Conservation (phyloP, 176 grass and related monocot genomes). For the Ensete ventricosum region DNA sequence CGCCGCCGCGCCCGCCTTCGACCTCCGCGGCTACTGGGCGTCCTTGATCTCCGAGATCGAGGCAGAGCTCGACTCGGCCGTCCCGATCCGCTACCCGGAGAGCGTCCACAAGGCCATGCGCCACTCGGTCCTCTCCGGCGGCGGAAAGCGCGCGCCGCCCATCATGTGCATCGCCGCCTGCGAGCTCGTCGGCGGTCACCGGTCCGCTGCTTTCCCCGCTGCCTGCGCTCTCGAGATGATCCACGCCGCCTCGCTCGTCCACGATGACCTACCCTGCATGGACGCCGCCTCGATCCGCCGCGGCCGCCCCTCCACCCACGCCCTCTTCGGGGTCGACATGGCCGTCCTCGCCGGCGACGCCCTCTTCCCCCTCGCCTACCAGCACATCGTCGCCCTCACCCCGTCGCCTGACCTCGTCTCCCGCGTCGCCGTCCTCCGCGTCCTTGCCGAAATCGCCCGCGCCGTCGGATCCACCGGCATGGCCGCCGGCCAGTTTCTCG, state of each 20-base stretch:
- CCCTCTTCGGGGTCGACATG: constrained; percentile 52
- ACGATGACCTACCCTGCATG: constrained; percentile 88
- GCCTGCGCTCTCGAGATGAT: constrained; percentile 87
- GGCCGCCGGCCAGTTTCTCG: constrained; percentile 74
- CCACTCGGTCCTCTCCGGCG: constrained; percentile 54
- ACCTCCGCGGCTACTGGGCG: constrained; percentile 81
- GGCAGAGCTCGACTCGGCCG: constrained; percentile 52
- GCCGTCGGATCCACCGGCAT: constrained; percentile 82
- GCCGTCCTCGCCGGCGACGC: constrained; percentile 73
- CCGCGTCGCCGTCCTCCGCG: constrained; percentile 39
- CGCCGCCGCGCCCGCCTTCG: constrained; percentile 39
- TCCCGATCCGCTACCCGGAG: constrained; percentile 60
- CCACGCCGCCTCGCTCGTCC: constrained; percentile 79
- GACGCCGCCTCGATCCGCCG: constrained; percentile 69
- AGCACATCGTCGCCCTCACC: constrained; percentile 53
- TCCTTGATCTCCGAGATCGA: constrained; percentile 65
- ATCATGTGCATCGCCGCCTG: constrained; percentile 82
- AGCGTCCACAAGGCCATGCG: constrained; percentile 78
- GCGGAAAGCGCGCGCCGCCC: constrained; percentile 64
- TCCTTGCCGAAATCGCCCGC: constrained; percentile 74
- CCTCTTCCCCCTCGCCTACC: constrained; percentile 72
- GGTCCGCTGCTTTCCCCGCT: constrained; percentile 48
- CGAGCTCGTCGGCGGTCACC: constrained; percentile 64
- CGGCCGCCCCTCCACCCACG: constrained; percentile 71
- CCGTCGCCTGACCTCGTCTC: constrained; percentile 43